Evolutionary conservation across 768 basidiomycete genomes (phyloP), one percentile per base, ranked within the genome.

Genomic region (Pisolithus sp.): DNA sequence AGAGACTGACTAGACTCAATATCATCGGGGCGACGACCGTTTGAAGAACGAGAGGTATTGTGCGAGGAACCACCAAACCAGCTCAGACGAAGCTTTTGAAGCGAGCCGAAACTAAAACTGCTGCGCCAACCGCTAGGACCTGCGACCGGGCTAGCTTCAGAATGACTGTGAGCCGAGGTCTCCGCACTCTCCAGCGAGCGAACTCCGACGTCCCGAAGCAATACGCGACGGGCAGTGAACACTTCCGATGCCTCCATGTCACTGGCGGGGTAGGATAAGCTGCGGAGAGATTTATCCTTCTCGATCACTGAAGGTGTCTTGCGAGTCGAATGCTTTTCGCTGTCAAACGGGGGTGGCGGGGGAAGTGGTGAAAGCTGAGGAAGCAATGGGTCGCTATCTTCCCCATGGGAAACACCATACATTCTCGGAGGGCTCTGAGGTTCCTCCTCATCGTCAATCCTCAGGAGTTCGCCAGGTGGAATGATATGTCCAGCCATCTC

Each of bases 11-110:
- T 76, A 18, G 68, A 70, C 53, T 83, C 82, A 5, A 70, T 20
- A 39, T 83, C 81, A 37, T 81, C 78, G 12, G 50, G 54, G 15
- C 67, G 52, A 10, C 64, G 56, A 17, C 62, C 56, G 3, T 54
- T 59, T 18, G 60, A 66, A 4, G 66, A 62, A n/a, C 57, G 61
- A 37, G 68, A 71, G 15, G 62, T 57, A 20, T 59, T 57, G n/a
- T 56, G 53, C 7, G 70, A 68, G 9, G 64, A 63, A 53, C 67
- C 56, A 53, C 65, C 53, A 64, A 87, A 83, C 83, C 85, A 86
- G 56, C 81, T 83, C 53, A 74, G 54, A 34, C 82, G 73, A 17
- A 84, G 57, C 49, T 70, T 72, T 3, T 76, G 74, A 3, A 82
- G 64, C 0, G 76, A 75, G 24, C 76, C 66, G 4, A 83, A 65